These are phyloP conservation scores for Globisporangium rhizosaccharum DNA, from an alignment of 352 stramenopile species.

Conservation along the genomic window DNA sequence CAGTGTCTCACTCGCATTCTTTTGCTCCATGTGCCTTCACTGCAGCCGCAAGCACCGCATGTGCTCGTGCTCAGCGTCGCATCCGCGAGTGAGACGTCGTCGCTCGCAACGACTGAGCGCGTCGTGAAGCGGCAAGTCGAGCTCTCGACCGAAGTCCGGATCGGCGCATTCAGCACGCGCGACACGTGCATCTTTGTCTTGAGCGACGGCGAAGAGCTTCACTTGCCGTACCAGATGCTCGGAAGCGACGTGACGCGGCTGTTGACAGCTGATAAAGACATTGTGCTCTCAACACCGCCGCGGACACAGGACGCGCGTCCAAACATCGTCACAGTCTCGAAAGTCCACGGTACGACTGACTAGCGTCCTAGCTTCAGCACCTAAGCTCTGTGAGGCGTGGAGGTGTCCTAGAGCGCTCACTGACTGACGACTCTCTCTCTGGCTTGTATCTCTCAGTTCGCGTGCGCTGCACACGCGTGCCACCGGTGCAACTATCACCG, in stretches of 20 bases:
- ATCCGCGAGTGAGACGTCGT: conserved; percentile 21
- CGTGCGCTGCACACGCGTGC: conserved; percentile 38
- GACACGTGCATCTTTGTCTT: conserved; percentile 66
- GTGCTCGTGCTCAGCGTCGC: conserved; percentile 63
- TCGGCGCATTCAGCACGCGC: conserved; percentile 48
- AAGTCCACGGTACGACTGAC: conserved; percentile 37
- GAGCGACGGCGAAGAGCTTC: conserved; percentile 69
- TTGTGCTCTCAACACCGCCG: conserved; percentile 47
- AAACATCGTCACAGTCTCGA: conserved; percentile 51
- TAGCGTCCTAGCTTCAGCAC: too few species aligned
- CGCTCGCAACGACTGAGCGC: conserved; percentile 29
- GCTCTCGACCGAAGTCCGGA: conserved; percentile 37
- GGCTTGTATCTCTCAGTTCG: conserved; percentile 27
- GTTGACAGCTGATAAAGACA: conserved; percentile 41
- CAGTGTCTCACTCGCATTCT: too few species aligned
- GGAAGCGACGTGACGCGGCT: conserved; percentile 29
- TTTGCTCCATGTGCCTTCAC: neutral
- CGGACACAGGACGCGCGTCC: conserved; percentile 39
- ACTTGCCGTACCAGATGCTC: conserved; percentile 48
- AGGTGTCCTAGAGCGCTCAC: too few species aligned
- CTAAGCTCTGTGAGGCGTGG: too few species aligned
- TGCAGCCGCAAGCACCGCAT: conserved; percentile 23
- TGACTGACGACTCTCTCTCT: neutral
- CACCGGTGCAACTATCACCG: conserved; percentile 29
- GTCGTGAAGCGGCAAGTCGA: conserved; percentile 64